A percentile compares a stretch with the other conserved stretches of the same genome.
phyloP scores from a whole-genome alignment of 2,329 filamentous ascomycete genomes.

The Zymoseptoria brevis region DNA sequence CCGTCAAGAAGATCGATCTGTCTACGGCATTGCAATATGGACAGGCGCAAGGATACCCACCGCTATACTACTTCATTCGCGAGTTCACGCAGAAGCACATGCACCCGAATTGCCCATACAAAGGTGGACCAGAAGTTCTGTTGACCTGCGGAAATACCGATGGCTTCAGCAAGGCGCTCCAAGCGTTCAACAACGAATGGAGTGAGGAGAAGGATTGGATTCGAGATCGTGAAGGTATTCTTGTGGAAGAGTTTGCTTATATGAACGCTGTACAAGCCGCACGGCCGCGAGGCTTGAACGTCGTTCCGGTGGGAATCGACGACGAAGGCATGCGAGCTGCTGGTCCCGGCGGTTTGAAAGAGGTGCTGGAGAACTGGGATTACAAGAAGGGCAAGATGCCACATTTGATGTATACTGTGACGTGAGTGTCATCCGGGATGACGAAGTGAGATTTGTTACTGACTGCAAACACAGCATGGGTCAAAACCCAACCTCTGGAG shows the following conservation, averaged over 20 bases:
- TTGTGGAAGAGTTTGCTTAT: conserved; percentile 76
- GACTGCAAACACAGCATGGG: conserved; percentile 53
- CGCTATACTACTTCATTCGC: conserved; percentile 67
- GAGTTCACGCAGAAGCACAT: conserved; percentile 69
- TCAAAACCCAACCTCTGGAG: conserved; percentile 78
- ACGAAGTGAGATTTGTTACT: background rate
- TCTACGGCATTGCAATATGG: conserved; percentile 81
- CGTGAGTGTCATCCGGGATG: conserved; percentile 48
- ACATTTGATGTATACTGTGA: conserved; percentile 82
- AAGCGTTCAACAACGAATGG: conserved; percentile 71
- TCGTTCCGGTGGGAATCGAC: conserved; percentile 69
- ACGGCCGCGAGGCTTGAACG: conserved; percentile 60
- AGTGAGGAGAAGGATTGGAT: conserved; percentile 58
- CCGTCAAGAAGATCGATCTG: conserved; percentile 66
- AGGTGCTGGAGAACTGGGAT: conserved; percentile 80
- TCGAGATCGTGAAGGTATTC: conserved; percentile 62
- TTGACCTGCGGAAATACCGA: conserved; percentile 79
- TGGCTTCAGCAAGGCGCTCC: conserved; percentile 69
- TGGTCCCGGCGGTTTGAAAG: conserved; percentile 65
- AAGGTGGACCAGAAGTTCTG: conserved; percentile 65
- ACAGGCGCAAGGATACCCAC: conserved; percentile 70
- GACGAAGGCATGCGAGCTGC: conserved; percentile 67
- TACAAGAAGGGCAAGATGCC: conserved; percentile 63
- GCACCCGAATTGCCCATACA: conserved; percentile 75
- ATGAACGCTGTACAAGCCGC: conserved; percentile 65